Evolutionary conservation across 2,329 filamentous ascomycete genomes (phyloP).

Genomic region (Trichoderma hamatum): DNA sequence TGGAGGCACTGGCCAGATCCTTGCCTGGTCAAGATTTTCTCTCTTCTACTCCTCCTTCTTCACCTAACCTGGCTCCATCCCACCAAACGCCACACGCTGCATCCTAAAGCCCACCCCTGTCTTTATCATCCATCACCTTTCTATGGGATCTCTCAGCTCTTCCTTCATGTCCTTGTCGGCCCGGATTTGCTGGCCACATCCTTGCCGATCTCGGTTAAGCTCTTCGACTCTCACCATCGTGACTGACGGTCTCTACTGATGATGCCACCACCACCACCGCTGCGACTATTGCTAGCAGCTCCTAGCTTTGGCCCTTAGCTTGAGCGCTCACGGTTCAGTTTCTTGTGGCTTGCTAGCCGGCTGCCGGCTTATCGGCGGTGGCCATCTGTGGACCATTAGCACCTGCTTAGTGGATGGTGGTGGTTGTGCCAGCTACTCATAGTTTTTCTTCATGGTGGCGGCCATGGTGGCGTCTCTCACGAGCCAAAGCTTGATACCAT

Average conservation of each 20-base stretch:
- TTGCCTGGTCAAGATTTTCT: neutral
- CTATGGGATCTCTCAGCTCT: conserved; percentile 2
- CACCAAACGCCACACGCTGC: conserved; percentile 1
- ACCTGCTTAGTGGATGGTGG: neutral
- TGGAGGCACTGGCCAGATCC: neutral
- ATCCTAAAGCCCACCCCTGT: neutral
- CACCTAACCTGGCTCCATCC: conserved; percentile 8
- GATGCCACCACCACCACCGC: neutral
- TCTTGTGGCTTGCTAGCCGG: neutral
- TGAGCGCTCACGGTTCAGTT: neutral
- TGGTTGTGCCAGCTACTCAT: conserved; percentile 6
- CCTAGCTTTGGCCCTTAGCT: neutral
- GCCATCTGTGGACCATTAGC: neutral
- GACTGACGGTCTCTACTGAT: neutral
- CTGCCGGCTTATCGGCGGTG: neutral
- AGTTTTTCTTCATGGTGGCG: neutral
- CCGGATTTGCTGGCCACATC: conserved; percentile 11
- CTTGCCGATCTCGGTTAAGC: conserved; percentile 12
- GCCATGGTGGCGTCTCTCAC: neutral
- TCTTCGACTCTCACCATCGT: neutral
- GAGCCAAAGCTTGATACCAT: neutral
- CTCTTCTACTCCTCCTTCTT: neutral
- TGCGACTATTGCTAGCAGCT: neutral
- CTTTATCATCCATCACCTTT: neutral
- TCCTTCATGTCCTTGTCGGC: neutral